phyloP scores from a whole-genome alignment of 805 yeast genomes.

The Vanderwaltozyma yarrowii region DNA sequence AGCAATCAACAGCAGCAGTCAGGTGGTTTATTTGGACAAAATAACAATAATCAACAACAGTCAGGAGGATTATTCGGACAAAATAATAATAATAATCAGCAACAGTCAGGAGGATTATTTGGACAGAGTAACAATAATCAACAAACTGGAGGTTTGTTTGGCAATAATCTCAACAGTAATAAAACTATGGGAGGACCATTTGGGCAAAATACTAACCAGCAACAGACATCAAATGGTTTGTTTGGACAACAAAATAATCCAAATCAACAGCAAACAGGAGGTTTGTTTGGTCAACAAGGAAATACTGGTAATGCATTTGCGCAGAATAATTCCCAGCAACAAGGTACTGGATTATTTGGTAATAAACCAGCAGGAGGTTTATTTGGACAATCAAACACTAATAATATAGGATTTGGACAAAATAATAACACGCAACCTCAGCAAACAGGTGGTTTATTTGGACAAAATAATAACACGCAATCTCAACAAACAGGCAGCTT shows the following conservation, averaged over 20 bases:
- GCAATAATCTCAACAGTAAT: conserved; percentile 15
- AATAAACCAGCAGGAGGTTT: conserved; percentile 16
- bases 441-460: conserved; percentile 20
- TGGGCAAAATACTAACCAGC: conserved; percentile 26
- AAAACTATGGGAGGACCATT: conserved; percentile 6
- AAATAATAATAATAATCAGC: conserved; percentile 16
- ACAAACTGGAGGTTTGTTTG: conserved; percentile 26
- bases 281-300: conserved; percentile 22
- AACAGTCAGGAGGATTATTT: conserved; percentile 5
- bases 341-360: conserved; percentile 28
- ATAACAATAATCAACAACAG: conserved; percentile 7
- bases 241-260: conserved; percentile 24
- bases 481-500: conserved; percentile 12
- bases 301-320: conserved; percentile 4
- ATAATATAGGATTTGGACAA: too few relatives aligned
- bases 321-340: conserved; percentile 20
- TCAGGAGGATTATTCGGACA: conserved; percentile 33
- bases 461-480: conserved; percentile 9
- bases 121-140: conserved; percentile 10
- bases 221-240: conserved; percentile 13
- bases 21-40: conserved; percentile 33
- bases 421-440: conserved; percentile 6
- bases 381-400: conserved; percentile 29
- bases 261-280: conserved; percentile 20
- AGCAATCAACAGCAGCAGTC: conserved; percentile 11